Evolutionary conservation across 2,329 filamentous ascomycete species (phyloP).

Genomic region (Catunica adiposa): DNA sequence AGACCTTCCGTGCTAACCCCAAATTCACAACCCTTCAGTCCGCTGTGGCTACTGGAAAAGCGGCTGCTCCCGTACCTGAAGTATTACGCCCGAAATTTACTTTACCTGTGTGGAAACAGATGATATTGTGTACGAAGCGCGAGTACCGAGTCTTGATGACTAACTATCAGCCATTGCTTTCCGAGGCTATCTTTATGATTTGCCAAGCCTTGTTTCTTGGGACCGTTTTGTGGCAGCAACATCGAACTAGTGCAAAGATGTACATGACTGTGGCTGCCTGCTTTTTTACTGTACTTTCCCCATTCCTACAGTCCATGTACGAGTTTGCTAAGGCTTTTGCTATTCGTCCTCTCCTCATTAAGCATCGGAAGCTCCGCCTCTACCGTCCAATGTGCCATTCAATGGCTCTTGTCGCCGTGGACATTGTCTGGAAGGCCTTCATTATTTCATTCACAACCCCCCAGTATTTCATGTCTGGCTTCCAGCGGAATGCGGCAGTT

Average conservation of each 20-base stretch:
- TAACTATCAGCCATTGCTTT: background rate
- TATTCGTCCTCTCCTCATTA: background rate
- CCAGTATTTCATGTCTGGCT: conserved; percentile 21
- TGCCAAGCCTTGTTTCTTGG: conserved; percentile 1
- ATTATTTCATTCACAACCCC: background rate
- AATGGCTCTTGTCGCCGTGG: background rate
- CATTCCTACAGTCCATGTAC: background rate
- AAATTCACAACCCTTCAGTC: background rate
- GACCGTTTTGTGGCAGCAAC: background rate
- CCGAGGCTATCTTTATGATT: conserved; percentile 1
- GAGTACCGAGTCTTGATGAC: background rate
- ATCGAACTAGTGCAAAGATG: background rate
- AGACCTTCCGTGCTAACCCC: background rate
- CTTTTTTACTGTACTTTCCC: background rate
- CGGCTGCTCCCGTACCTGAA: background rate
- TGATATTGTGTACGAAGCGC: background rate
- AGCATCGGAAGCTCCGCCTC: background rate
- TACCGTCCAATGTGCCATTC: background rate
- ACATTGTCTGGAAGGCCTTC: conserved; percentile 1
- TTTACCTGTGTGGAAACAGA: background rate
- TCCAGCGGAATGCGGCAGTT: conserved; percentile 19
- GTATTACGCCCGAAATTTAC: background rate
- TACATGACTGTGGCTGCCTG: background rate
- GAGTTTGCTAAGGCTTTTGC: conserved; percentile 2
- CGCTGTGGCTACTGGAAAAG: background rate